Evolutionary conservation across 2,329 filamentous ascomycete genomes (phyloP), one percentile per base, ranked within the genome.

Genomic region (Pleomassaria siparia): DNA sequence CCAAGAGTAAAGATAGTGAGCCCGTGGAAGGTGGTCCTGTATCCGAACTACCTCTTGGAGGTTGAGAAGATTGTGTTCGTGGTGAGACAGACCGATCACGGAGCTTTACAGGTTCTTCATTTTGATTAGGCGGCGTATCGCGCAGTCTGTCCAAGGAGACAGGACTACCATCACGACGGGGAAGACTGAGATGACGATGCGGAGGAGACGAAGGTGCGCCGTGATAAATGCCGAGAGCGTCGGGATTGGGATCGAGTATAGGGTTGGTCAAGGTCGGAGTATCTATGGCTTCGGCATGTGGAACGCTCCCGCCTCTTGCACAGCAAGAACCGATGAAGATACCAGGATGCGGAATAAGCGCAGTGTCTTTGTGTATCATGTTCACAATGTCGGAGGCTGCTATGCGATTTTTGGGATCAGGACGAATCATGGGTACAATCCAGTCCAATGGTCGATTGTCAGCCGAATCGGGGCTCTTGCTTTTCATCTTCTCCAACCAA

Each of bases 401-500:
- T 2, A 37, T 29, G 22, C 52, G 40, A 2, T 53, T 36, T 6
- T 45, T 26, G 12, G 49, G 29, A 12, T 53, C 36, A 20, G 37
- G 30, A 13, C 36, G n/a, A 13, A 55, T 47, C 56, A 59, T 59
- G 6, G 39, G 40, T 2, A 24, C 47, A 26, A 58, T 53, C 56
- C 56, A 59, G 18, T 55, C 47, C n/a, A 58, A 16, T 4, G 54
- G 44, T 11, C 48, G 18, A 26, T 59, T 46, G 36, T 59, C 54
- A 25, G 50, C 46, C 3, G 56, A 53, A 16, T 53, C 49, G 40
- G 42, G 39, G 16, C 43, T 51, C 10, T 53, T 44, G 26, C 36
- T 50, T 33, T 44, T 35, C 7, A 59, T 46, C 18, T 53, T 43
- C 4, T 43, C 44, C 11, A 59, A 37, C 54, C 54, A 59, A 12